phyloP scores from a whole-genome alignment of 352 stramenopile genomes.

The Phytophthora cryptogea region DNA sequence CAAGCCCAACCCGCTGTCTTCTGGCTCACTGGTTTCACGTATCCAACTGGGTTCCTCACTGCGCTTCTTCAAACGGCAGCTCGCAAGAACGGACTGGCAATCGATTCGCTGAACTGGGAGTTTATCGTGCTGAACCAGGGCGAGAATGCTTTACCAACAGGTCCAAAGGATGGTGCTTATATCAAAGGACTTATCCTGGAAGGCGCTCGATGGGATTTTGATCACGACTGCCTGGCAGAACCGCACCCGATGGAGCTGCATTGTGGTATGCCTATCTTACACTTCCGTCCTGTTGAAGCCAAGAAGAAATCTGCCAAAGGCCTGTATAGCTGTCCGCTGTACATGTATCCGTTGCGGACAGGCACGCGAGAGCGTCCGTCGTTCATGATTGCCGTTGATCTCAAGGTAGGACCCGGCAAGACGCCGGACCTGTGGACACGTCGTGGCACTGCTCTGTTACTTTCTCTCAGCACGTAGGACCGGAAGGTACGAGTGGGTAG shows the following conservation, averaged over 20 bases:
- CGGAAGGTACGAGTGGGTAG: background rate
- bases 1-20: conserved; percentile 88
- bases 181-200: conserved; percentile 93
- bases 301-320: conserved; percentile 95
- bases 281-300: conserved; percentile 95
- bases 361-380: conserved; percentile 94
- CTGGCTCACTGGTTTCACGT: conserved; percentile 96
- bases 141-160: conserved; percentile 75
- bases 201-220: conserved; percentile 92
- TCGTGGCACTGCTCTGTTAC: conserved; percentile 91
- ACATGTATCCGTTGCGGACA: conserved; percentile 96
- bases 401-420: conserved; percentile 88
- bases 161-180: conserved; percentile 92
- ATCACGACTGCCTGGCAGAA: conserved; percentile 89
- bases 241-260: conserved; percentile 93
- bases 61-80: conserved; percentile 95
- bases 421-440: conserved; percentile 94
- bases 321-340: conserved; percentile 94
- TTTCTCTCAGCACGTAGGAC: conserved; percentile 85
- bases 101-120: conserved; percentile 95
- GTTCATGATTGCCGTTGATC: conserved; percentile 94
- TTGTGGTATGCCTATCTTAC: conserved; percentile 91
- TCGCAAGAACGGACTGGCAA: conserved; percentile 94
- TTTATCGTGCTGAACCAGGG: conserved; percentile 93
- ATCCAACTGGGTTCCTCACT: conserved; percentile 96